phyloP scores from a whole-genome alignment of 345 rosid genomes.

The Pelargonium nanum region DNA sequence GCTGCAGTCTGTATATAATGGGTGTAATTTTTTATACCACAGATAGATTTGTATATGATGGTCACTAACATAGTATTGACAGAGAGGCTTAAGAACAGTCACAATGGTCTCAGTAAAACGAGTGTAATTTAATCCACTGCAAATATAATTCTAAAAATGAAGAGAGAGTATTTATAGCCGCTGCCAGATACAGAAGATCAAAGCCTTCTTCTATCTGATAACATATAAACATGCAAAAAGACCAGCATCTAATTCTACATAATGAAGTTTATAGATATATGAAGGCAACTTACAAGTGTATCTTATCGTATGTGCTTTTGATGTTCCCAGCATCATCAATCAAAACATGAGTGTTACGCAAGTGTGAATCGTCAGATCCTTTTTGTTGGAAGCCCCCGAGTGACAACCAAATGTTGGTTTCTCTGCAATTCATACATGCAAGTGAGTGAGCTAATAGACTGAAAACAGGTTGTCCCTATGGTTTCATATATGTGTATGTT shows the following conservation, averaged over 20 bases:
- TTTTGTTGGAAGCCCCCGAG: conserved; percentile 91
- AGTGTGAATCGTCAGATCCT: conserved; percentile 54
- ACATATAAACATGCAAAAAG: not conserved
- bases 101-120: not conserved
- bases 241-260: not conserved
- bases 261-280: not conserved
- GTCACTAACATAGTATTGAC: too few relatives aligned
- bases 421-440: conserved; percentile 31
- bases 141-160: not conserved
- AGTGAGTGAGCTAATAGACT: conserved; percentile 1
- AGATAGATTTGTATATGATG: too few relatives aligned
- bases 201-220: not conserved
- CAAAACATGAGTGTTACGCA: conserved; percentile 78
- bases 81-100: too few relatives aligned
- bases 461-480: not conserved
- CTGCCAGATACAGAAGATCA: not conserved
- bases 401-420: conserved; percentile 73
- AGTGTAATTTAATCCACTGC: not conserved
- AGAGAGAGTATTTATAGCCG: not conserved
- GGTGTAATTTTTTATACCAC: too few relatives aligned
- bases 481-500: not conserved
- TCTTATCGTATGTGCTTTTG: conserved; percentile 55
- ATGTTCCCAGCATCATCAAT: conserved; percentile 67
- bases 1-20: too few relatives aligned
- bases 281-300: conserved; percentile 51